A percentile compares a stretch with the other conserved stretches of the same genome.
Evolutionary conservation across 1,284 basidiomycete species (phyloP).

Genomic region (Xerocomus amazonicus): DNA sequence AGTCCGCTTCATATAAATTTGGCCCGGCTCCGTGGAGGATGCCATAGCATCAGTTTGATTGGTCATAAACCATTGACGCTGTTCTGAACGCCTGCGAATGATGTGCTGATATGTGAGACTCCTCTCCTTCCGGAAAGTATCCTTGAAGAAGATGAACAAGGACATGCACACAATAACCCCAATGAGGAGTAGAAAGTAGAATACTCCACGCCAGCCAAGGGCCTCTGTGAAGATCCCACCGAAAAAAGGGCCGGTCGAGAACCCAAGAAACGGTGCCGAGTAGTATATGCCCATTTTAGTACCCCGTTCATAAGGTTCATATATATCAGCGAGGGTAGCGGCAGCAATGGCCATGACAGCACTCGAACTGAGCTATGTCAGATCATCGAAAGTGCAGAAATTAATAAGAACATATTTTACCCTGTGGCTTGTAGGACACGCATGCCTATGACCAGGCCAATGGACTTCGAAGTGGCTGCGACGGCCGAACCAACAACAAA

Average conservation of each 20-base stretch:
- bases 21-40: neutral
- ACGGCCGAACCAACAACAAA: constrained; percentile 64
- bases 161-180: constrained; percentile 51
- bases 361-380: constrained; percentile 49
- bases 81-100: constrained; percentile 33
- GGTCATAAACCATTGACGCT: neutral
- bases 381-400: neutral
- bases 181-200: constrained; percentile 76
- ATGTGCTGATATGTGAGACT: constrained; percentile 72
- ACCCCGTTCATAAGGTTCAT: constrained; percentile 76
- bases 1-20: neutral
- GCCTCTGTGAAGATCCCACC: constrained; percentile 69
- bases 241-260: constrained; percentile 66
- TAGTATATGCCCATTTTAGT: constrained; percentile 80
- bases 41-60: neutral
- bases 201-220: constrained; percentile 77
- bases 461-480: constrained; percentile 60
- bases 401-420: constrained; percentile 27
- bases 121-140: constrained; percentile 81
- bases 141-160: constrained; percentile 70
- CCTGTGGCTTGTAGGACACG: constrained; percentile 64
- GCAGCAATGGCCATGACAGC: constrained; percentile 80
- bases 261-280: constrained; percentile 56
- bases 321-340: constrained; percentile 80
- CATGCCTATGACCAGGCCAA: constrained; percentile 71